Base-by-base conservation (phyloP, 805 yeast species). In the Yarrowia yakushimensis region DNA sequence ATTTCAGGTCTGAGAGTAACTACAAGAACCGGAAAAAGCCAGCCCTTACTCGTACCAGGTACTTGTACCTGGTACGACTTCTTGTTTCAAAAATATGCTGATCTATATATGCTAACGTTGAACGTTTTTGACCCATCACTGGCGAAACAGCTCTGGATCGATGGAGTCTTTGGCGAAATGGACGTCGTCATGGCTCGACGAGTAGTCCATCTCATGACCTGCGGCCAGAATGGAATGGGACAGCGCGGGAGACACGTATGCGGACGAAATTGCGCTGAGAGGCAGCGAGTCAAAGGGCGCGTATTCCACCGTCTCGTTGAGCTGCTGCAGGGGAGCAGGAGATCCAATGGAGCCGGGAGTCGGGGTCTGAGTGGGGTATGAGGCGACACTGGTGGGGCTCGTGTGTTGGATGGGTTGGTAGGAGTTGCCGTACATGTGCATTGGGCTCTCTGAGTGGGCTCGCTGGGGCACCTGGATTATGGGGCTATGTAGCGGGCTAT, bases 241-340 rank as follows among this genome's bases (percentile, higher is more conserved):
- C 23, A 52, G 23, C 1, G 59, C 59, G 3, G 59, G 59, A 4
- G 59, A 52, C 23, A 52, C 43, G 33, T 52, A 36, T 10, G 57
- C 30, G 22, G 59, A 22, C 1, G 59, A 25, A 43, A 52, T 52
- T 22, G 59, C 59, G 13, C 61, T 41, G 37, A 55, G 20, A 4
- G 61, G 61, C 30, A 55, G 9, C 4, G 48, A 13, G 22, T 39
- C 61, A 6, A 55, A 55, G 3, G 61, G 61, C 7, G 61, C 61
- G 23, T 55, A 41, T n/a, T 39, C 61, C 25, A 39, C 30, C 7
- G 36, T 6, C 30, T 55, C 48, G 39, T 55, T 55, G 48, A 55
- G 61, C 48, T 55, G 61, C 37, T 41, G 46, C 37, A 55, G 17
- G 2, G 61, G 61, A 12, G 46, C 61, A 28, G 61, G 59, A 7